Base-by-base conservation (phyloP, 352 stramenopile species). In the Phytophthora melonis region DNA sequence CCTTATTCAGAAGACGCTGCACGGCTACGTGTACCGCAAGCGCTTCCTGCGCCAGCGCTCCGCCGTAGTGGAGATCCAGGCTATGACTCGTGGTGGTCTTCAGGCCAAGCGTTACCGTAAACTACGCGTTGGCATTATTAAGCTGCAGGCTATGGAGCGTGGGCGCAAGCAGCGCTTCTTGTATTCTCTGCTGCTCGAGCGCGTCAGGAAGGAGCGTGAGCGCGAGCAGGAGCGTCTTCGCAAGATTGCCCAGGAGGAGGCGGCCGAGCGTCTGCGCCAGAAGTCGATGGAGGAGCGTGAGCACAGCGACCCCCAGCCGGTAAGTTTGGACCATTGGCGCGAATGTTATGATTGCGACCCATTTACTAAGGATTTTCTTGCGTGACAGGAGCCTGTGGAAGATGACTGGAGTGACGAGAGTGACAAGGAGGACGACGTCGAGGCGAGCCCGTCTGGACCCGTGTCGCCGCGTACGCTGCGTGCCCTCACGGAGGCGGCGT, bases 341-440 rank as follows among this genome's bases (percentile, higher is more conserved):
- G 36, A n/a, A 45, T 64, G 7, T 66, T 59, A 32, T 11, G 25
- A 49, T 65, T 32, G 1, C 54, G 30, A 10, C 45, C 10, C 13
- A 21, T 34, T 71, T 79, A 86, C 83, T 93, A 87, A 90, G 86
- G 86, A 81, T 75, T 70, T 78, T 77, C 63, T 79, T 79, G 78
- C 73, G 75, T 88, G 75, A 79, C 49, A 93, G 86, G 86, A 93
- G 83, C 84, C 84, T 84, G 84, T 93, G 74, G 84, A 93, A 80
- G 83, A 93, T 77, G 86, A 92, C 76, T 93, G 83, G 84, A 92
- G 83, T 81, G 86, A 91, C 43, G 82, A 83, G 25, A 91, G 84
- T 41, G 84, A 93, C 39, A 90, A 88, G 70, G 78, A 74, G 16
- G 66, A 76, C 13, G 63, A 70, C 25, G n/a, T 66, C 3, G 45